Evolutionary conservation across 1,139 yeast species (phyloP).

Genomic region (Kodamaea derodonti): DNA sequence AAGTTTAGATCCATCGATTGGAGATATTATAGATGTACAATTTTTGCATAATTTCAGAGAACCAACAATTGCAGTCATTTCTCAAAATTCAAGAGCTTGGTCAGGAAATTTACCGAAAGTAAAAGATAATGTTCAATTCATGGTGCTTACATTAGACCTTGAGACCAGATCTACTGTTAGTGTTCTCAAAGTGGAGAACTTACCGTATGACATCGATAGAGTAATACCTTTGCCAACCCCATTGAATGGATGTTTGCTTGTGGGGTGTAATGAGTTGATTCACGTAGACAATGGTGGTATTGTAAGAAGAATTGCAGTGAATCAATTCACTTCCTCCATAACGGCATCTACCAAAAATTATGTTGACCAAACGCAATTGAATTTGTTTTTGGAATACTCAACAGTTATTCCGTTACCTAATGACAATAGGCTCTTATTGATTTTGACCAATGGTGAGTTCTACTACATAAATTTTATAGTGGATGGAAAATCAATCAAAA

Average conservation of each 20-base stretch:
- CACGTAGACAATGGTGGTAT: conserved; percentile 85
- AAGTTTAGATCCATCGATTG: conserved; percentile 54
- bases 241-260: conserved; percentile 63
- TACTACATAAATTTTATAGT: conserved; percentile 50
- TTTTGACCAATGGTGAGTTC: conserved; percentile 50
- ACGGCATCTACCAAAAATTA: conserved; percentile 48
- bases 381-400: conserved; percentile 58
- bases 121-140: conserved; percentile 62
- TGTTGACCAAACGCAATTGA: conserved; percentile 50
- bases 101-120: conserved; percentile 62
- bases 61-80: conserved; percentile 75
- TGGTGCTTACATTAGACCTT: conserved; percentile 64
- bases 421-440: conserved; percentile 50
- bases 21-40: conserved; percentile 60
- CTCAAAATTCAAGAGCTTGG: conserved; percentile 67
- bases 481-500: conserved; percentile 45
- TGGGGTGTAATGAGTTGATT: conserved; percentile 75
- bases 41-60: conserved; percentile 71
- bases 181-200: conserved; percentile 55
- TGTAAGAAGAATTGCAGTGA: conserved; percentile 62
- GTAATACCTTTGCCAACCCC: conserved; percentile 65
- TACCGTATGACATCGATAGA: conserved; percentile 74
- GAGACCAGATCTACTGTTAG: conserved; percentile 62
- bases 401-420: conserved; percentile 43
- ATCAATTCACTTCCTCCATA: conserved; percentile 48